These are phyloP conservation scores for Urochloa ruziziensis DNA, from an alignment of 176 grass and related monocot genomes.

Conservation along the genomic window DNA sequence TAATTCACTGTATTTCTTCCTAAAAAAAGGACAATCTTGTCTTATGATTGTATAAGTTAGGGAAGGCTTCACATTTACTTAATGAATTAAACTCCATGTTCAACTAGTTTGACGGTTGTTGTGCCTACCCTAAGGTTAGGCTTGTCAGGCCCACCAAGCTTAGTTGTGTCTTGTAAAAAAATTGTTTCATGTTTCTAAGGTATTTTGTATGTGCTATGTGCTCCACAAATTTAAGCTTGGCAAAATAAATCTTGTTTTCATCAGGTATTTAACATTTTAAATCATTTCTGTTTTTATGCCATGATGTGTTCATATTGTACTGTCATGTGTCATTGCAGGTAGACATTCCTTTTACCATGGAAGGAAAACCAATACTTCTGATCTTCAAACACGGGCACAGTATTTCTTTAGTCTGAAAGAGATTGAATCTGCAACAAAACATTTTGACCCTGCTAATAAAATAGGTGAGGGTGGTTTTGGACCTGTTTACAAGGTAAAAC, in stretches of 20 bases:
- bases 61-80: neutral
- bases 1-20: neutral
- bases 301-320: constrained; percentile 6
- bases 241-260: neutral
- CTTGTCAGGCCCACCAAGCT: neutral
- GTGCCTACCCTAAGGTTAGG: neutral
- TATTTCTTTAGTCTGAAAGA: constrained; percentile 80
- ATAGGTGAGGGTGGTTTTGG: constrained; percentile 84
- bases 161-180: neutral
- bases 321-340: constrained; percentile 30
- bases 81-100: neutral
- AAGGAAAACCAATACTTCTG: constrained; percentile 42
- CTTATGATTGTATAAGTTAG: neutral
- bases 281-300: neutral
- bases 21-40: neutral
- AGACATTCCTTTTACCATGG: constrained; percentile 10
- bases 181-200: constrained; percentile 7
- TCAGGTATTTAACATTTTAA: neutral
- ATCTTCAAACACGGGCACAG: constrained; percentile 57
- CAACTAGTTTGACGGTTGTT: neutral
- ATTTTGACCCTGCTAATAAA: constrained; percentile 76
- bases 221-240: neutral
- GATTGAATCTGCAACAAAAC: constrained; percentile 62
- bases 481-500: constrained; percentile 80
- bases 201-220: constrained; percentile 5